Percentiles rank a stretch among this genome's conserved stretches.
Conservation (phyloP, 331 rosid species). For the Acacia pycnantha region DNA sequence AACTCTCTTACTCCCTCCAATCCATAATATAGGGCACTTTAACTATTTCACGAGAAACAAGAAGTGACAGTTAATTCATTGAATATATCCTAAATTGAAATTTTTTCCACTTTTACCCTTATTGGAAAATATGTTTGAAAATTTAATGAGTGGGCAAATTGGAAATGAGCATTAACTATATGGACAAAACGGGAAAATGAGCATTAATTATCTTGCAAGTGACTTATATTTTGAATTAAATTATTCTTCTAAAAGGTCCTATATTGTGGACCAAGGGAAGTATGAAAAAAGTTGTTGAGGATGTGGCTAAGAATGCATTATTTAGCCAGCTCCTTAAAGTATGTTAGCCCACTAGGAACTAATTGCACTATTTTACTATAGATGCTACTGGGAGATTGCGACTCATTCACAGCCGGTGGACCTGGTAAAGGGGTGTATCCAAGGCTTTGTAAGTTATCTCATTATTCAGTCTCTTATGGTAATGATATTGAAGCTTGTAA, state of each 20-base stretch:
- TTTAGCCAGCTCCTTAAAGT: conserved; percentile 26
- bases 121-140: no score
- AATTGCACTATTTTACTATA: conserved; percentile 29
- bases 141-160: no score
- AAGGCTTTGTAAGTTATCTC: conserved; percentile 69
- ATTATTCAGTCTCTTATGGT: conserved; percentile 5
- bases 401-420: conserved; percentile 87
- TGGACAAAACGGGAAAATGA: no score
- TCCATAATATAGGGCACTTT: no score
- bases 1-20: not conserved
- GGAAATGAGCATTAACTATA: no score
- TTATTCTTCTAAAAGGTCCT: no score
- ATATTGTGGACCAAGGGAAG: not conserved
- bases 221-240: no score
- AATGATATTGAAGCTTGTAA: conserved; percentile 18
- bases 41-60: no score
- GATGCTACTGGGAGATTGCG: conserved; percentile 89
- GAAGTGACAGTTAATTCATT: no score
- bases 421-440: conserved; percentile 98
- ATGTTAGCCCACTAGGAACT: conserved; percentile 9
- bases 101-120: no score
- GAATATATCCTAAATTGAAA: no score
- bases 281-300: not conserved
- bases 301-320: not conserved
- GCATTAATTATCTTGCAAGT: no score